A percentile compares a stretch with the other conserved stretches of the same genome.
These are phyloP conservation scores for Annulohypoxylon nitens DNA, from an alignment of 495 filamentous ascomycete genomes.

Conservation along the genomic window DNA sequence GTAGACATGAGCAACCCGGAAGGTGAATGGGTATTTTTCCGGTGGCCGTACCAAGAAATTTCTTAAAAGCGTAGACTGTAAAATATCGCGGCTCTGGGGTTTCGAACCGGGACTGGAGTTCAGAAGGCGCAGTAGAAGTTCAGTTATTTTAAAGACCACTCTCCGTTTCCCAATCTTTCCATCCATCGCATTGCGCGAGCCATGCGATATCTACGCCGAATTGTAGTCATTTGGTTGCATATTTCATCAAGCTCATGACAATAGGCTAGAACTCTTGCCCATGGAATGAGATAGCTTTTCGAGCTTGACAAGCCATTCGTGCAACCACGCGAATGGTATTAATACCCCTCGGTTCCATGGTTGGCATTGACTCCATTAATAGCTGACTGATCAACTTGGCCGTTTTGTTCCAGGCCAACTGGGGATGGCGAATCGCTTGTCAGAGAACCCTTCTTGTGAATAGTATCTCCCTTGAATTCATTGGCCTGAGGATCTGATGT, in stretches of 20 bases:
- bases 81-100: slow-evolving; percentile 3
- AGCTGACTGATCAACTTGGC: slow-evolving; percentile 5
- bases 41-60: slow-evolving; percentile 36
- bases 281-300: slow-evolving; percentile 7
- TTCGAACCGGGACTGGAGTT: not conserved
- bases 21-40: slow-evolving; percentile 15
- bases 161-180: not conserved
- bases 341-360: slow-evolving; percentile 25
- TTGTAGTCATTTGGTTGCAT: not conserved
- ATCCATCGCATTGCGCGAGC: not conserved
- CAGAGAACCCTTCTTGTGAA: slow-evolving; percentile 24
- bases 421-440: slow-evolving; percentile 31
- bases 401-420: not conserved
- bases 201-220: slow-evolving; percentile 11
- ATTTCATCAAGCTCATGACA: slow-evolving; percentile 6
- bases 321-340: slow-evolving; percentile 10
- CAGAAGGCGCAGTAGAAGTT: slow-evolving; percentile 15
- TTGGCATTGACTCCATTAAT: slow-evolving; percentile 34
- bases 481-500: slow-evolving; percentile 14
- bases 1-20: slow-evolving; percentile 12
- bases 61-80: slow-evolving; percentile 13
- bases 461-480: slow-evolving; percentile 21
- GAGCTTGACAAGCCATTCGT: not conserved
- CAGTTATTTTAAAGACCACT: slow-evolving; percentile 7
- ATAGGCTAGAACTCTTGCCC: slow-evolving; percentile 15